Conservation (phyloP, 768 basidiomycete species). For the Lactarius trivialis region DNA sequence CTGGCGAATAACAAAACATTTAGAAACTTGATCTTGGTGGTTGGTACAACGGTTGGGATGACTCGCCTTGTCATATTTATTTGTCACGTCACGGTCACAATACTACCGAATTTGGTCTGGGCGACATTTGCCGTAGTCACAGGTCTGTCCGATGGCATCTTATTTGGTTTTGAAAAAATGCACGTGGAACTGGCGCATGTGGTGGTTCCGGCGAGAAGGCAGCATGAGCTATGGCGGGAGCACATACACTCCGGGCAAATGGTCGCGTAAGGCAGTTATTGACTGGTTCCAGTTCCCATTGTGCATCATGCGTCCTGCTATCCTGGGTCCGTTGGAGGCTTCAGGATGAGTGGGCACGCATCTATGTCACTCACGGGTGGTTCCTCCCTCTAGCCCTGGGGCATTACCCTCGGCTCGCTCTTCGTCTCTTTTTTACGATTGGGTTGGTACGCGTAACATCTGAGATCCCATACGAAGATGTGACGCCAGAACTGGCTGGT, state of each 20-base stretch:
- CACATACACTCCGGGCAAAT: neutral
- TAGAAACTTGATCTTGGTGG: constrained; percentile 9
- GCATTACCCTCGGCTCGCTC: neutral
- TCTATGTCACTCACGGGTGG: neutral
- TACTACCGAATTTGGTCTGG: neutral
- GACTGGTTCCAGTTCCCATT: neutral
- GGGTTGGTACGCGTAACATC: neutral
- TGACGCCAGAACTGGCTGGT: no score
- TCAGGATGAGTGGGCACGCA: neutral
- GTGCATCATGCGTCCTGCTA: neutral
- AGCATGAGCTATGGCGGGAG: neutral
- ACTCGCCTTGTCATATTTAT: constrained; percentile 9
- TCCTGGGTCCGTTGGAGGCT: neutral
- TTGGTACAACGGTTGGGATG: no score
- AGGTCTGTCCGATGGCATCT: neutral
- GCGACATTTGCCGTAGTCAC: neutral
- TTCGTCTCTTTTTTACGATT: neutral
- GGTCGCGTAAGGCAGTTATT: neutral
- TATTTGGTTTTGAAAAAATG: neutral
- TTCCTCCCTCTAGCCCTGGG: neutral
- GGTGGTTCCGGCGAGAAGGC: neutral
- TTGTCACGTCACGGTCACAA: neutral
- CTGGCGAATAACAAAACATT: neutral
- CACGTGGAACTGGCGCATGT: neutral
- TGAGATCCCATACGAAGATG: neutral